Conservation (phyloP, 176 grass and related monocot species). For the Oryza officinalis region DNA sequence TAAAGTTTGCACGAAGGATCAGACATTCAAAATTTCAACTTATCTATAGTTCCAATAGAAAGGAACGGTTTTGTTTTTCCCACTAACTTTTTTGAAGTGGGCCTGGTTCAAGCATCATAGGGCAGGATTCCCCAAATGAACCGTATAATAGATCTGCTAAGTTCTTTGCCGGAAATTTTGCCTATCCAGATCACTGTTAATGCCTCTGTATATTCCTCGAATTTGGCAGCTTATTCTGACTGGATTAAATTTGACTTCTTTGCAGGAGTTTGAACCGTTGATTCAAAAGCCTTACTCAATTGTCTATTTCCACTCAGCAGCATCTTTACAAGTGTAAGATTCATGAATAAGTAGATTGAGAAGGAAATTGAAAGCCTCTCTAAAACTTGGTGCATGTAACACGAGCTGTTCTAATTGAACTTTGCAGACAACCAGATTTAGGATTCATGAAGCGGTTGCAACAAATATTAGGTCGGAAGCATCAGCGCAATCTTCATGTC, state of each 20-base stretch:
- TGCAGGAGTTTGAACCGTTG: slow-evolving; percentile 90
- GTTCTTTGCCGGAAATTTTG: not conserved
- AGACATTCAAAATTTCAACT: too few relatives aligned
- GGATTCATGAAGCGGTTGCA: slow-evolving; percentile 92
- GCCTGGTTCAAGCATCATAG: slow-evolving; percentile 2
- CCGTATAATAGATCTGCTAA: not conserved
- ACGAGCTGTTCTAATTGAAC: slow-evolving; percentile 30
- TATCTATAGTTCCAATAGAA: not conserved
- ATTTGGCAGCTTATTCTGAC: slow-evolving; percentile 6
- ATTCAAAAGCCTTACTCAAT: slow-evolving; percentile 96
- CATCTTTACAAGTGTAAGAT: slow-evolving; percentile 85
- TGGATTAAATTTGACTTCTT: slow-evolving; percentile 10
- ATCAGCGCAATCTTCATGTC: slow-evolving; percentile 87
- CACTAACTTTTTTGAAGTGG: not conserved
- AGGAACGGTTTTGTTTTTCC: not conserved
- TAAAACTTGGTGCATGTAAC: slow-evolving; percentile 21
- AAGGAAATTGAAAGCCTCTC: slow-evolving; percentile 20
- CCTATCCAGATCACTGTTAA: not conserved
- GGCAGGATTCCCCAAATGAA: not conserved
- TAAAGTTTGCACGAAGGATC: too few relatives aligned
- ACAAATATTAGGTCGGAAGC: slow-evolving; percentile 91
- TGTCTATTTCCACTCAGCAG: slow-evolving; percentile 90
- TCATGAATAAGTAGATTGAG: slow-evolving; percentile 22
- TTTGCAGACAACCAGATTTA: slow-evolving; percentile 80
- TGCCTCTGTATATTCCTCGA: slow-evolving; percentile 5